A percentile compares a stretch with the other conserved stretches of the same genome.
These are phyloP conservation scores for Centella asiatica DNA, from an alignment of 129 eudicot species.

Conservation along the genomic window DNA sequence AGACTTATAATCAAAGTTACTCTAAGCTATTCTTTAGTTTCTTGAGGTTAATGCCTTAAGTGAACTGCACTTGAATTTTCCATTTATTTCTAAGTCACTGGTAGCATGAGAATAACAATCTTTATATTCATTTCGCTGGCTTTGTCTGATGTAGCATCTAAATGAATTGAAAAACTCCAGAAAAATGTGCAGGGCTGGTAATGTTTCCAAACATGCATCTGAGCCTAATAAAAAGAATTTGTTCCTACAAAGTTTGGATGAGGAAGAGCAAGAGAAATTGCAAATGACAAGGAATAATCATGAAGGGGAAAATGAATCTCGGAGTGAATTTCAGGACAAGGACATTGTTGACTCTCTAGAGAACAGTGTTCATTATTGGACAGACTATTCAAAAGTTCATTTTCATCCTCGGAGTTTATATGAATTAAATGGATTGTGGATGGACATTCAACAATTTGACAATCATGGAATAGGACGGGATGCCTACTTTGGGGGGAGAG, in stretches of 20 bases:
- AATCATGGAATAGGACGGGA: slow-evolving; percentile 71
- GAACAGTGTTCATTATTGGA: slow-evolving; percentile 67
- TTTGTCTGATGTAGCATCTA: background rate
- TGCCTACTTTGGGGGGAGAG: slow-evolving; percentile 58
- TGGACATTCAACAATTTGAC: slow-evolving; percentile 44
- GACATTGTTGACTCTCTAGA: slow-evolving; percentile 77
- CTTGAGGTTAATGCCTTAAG: background rate
- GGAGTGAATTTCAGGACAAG: slow-evolving; percentile 43
- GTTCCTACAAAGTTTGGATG: slow-evolving; percentile 63
- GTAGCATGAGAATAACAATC: background rate
- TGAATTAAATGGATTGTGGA: slow-evolving; percentile 69
- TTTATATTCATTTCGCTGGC: background rate
- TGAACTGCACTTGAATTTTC: background rate
- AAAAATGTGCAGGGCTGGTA: slow-evolving; percentile 59
- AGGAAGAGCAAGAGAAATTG: slow-evolving; percentile 41
- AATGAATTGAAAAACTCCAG: slow-evolving; percentile 15
- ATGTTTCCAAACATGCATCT: slow-evolving; percentile 50
- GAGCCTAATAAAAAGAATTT: slow-evolving; percentile 69
- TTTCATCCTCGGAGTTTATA: slow-evolving; percentile 90
- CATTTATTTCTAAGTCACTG: background rate
- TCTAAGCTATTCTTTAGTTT: background rate
- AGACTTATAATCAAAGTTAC: background rate
- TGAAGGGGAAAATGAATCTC: slow-evolving; percentile 21
- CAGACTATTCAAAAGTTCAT: slow-evolving; percentile 91
- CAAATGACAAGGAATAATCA: slow-evolving; percentile 15